These are phyloP conservation scores for Coelastrella sp. DNA, from an alignment of 139 green algal genomes.

Conservation along the genomic window DNA sequence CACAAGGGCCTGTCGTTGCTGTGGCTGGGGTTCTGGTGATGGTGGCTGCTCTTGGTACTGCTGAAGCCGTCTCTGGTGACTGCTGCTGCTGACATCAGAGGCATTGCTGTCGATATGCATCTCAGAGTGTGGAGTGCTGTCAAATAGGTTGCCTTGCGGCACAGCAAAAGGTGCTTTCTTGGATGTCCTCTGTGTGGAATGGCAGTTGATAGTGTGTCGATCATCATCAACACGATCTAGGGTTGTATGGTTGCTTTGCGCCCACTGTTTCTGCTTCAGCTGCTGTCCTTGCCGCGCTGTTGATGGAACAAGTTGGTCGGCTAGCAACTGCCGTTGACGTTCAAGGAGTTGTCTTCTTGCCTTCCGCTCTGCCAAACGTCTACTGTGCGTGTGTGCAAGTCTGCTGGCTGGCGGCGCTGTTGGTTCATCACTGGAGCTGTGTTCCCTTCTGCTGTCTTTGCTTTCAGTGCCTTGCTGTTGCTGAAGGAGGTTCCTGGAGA, in stretches of 20 bases:
- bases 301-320: background rate
- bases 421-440: background rate
- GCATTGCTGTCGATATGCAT: too few relatives aligned
- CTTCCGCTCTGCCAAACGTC: conserved; percentile 23
- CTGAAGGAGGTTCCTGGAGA: background rate
- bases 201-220: too few relatives aligned
- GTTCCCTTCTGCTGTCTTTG: background rate
- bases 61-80: conserved; percentile 9
- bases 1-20: conserved; percentile 9
- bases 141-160: background rate
- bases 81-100: conserved; percentile 3
- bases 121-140: too few relatives aligned
- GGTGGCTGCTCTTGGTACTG: background rate
- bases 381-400: background rate
- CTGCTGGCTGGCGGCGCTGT: conserved; percentile 2
- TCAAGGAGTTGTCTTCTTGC: conserved; percentile 4
- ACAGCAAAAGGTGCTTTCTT: background rate
- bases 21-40: background rate
- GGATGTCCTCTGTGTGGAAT: too few relatives aligned
- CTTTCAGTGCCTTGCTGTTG: background rate
- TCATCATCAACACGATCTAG: too few relatives aligned
- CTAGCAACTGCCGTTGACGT: background rate
- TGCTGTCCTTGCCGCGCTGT: too few relatives aligned
- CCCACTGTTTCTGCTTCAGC: too few relatives aligned
- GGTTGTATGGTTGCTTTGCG: too few relatives aligned